phyloP scores from a whole-genome alignment of 108 stramenopile genomes.

The Bacterosira constricta region DNA sequence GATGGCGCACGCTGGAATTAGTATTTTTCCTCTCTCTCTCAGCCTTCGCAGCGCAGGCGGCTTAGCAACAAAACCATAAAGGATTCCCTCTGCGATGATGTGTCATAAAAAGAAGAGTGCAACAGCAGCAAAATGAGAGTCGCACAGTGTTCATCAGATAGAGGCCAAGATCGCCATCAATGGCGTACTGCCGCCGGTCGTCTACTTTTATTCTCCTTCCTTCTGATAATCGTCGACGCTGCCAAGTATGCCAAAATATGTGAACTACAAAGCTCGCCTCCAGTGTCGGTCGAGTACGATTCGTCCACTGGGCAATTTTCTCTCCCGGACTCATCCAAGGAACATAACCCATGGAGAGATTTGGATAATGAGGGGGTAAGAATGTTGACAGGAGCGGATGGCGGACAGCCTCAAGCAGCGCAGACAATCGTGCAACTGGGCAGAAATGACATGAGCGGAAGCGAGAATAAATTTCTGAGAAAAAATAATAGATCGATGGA shows the following conservation, averaged over 20 bases:
- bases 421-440: not conserved
- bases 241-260: conserved; percentile 24
- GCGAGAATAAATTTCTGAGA: not conserved
- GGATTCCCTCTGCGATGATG: no score
- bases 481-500: not conserved
- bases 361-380: conserved; percentile 2
- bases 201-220: not conserved
- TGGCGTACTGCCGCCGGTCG: no score
- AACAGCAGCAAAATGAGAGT: no score
- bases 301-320: conserved; percentile 16
- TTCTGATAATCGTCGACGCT: not conserved
- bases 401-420: not conserved
- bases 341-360: not conserved
- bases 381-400: not conserved
- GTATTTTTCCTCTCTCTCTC: no score
- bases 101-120: no score
- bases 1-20: no score
- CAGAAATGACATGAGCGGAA: not conserved
- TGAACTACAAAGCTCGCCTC: conserved; percentile 9
- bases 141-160: no score
- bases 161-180: no score
- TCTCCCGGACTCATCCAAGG: conserved; percentile 3
- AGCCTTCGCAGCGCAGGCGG: no score
- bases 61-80: no score
- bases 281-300: conserved; percentile 38